Conservation (phyloP, 2,329 filamentous ascomycete genomes). For the Monosporascus sp. region DNA sequence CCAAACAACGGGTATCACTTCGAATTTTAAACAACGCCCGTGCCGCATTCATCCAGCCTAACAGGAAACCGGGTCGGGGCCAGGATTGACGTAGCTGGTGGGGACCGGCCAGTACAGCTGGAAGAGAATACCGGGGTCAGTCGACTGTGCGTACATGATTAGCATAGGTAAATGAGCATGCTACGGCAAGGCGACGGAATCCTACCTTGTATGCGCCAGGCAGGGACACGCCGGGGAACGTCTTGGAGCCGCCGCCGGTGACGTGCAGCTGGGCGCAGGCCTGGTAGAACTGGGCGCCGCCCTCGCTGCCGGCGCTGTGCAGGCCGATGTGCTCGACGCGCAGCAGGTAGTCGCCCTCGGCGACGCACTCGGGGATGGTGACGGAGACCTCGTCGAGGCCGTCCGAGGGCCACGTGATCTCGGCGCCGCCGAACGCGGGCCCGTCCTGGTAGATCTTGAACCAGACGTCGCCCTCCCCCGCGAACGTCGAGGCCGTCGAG, state of each 20-base stretch:
- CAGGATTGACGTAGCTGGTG: slow-evolving; percentile 22
- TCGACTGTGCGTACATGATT: slow-evolving; percentile 7
- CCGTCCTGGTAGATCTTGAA: slow-evolving; percentile 26
- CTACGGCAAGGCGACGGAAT: background rate
- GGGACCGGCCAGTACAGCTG: slow-evolving; percentile 21
- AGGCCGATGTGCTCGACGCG: slow-evolving; percentile 29
- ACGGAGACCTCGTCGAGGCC: slow-evolving; percentile 17
- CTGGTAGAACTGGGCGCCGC: slow-evolving; percentile 27
- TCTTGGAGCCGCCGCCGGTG: slow-evolving; percentile 23
- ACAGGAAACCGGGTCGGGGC: slow-evolving; percentile 11
- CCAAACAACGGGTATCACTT: too few relatives aligned
- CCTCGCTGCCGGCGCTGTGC: slow-evolving; percentile 20
- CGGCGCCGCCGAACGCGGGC: slow-evolving; percentile 13
- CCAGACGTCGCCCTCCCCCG: slow-evolving; percentile 21
- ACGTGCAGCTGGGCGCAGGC: slow-evolving; percentile 25
- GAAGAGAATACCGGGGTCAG: slow-evolving; percentile 21
- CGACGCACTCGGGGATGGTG: slow-evolving; percentile 24
- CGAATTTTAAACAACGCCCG: too few relatives aligned
- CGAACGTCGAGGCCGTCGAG: slow-evolving; percentile 18
- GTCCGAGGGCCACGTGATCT: slow-evolving; percentile 13
- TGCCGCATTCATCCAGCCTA: background rate
- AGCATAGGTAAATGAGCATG: background rate
- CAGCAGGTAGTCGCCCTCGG: slow-evolving; percentile 28
- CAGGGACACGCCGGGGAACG: slow-evolving; percentile 20
- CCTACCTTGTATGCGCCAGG: slow-evolving; percentile 22